Conservation (phyloP, 805 yeast species). For the Saturnispora quitensis region DNA sequence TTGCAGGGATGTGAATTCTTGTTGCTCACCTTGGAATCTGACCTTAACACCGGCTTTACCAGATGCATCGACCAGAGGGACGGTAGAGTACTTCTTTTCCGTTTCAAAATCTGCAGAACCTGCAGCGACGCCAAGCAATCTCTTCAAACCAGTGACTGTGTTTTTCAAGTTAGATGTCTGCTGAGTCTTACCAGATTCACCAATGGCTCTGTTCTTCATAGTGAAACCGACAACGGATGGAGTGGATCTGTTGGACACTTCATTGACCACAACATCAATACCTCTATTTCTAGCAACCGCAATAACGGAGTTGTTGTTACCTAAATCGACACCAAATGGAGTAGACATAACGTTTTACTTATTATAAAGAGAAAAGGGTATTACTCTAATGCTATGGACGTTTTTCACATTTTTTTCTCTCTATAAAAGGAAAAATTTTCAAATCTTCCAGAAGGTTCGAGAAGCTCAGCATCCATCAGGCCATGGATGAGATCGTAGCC, state of each 20-base stretch:
- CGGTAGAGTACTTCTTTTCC: conserved; percentile 69
- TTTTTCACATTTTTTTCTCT: conserved; percentile 1
- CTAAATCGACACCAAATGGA: conserved; percentile 97
- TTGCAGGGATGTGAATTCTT: conserved; percentile 79
- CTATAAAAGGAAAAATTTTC: background rate
- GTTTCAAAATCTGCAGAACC: conserved; percentile 66
- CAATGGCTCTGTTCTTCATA: conserved; percentile 76
- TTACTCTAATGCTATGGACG: background rate
- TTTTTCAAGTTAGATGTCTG: conserved; percentile 94
- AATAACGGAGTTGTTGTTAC: conserved; percentile 86
- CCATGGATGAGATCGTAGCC: conserved; percentile 35
- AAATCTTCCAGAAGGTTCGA: conserved; percentile 4
- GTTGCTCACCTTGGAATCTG: conserved; percentile 68
- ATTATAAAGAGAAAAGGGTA: background rate
- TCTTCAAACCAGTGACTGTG: conserved; percentile 90
- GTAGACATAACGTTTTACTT: conserved; percentile 51
- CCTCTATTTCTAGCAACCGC: conserved; percentile 98
- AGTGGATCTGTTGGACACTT: conserved; percentile 95
- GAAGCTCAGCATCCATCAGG: conserved; percentile 6
- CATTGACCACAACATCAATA: conserved; percentile 95
- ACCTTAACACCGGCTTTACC: conserved; percentile 83
- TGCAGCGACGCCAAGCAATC: conserved; percentile 74
- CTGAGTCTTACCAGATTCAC: conserved; percentile 93
- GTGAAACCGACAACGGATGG: conserved; percentile 90
- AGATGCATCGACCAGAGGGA: conserved; percentile 59